Conservation (phyloP, 805 yeast genomes). For the Starmerella cellae region DNA sequence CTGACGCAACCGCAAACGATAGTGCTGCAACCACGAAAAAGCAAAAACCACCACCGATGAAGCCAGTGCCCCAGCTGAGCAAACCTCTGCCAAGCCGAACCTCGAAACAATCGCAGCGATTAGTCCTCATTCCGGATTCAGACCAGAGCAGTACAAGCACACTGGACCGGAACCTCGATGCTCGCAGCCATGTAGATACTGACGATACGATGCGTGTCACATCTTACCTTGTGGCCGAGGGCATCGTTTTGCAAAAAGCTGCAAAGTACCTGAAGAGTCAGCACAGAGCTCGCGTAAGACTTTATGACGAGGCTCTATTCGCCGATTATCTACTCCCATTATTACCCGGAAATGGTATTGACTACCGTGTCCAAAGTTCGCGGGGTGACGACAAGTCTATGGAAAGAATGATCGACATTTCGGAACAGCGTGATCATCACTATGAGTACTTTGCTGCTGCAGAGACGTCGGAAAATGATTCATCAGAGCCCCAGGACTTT, state of each 20-base stretch:
- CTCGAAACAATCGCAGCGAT: constrained; percentile 70
- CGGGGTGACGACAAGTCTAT: constrained; percentile 36
- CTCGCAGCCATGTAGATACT: constrained; percentile 17
- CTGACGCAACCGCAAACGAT: no score
- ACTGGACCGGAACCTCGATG: not conserved
- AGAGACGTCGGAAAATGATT: constrained; percentile 49
- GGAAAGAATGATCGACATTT: constrained; percentile 64
- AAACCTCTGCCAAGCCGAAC: constrained; percentile 39
- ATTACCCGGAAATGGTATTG: constrained; percentile 50
- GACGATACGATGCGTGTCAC: constrained; percentile 71
- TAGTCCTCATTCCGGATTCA: constrained; percentile 48
- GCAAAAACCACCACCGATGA: constrained; percentile 1
- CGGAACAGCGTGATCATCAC: constrained; percentile 82
- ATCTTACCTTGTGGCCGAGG: constrained; percentile 81
- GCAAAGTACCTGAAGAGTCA: constrained; percentile 49
- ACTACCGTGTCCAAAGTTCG: constrained; percentile 27
- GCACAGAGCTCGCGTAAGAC: constrained; percentile 74
- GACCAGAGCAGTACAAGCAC: constrained; percentile 19
- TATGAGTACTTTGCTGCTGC: constrained; percentile 65
- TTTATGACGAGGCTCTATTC: constrained; percentile 86
- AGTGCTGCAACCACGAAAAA: no score
- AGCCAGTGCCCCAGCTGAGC: constrained; percentile 20
- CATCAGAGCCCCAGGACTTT: constrained; percentile 85
- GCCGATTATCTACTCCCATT: constrained; percentile 81
- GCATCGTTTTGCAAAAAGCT: constrained; percentile 51